These are phyloP conservation scores for Persicaria maculosa DNA, from an alignment of 148 eudicot species.

Conservation along the genomic window DNA sequence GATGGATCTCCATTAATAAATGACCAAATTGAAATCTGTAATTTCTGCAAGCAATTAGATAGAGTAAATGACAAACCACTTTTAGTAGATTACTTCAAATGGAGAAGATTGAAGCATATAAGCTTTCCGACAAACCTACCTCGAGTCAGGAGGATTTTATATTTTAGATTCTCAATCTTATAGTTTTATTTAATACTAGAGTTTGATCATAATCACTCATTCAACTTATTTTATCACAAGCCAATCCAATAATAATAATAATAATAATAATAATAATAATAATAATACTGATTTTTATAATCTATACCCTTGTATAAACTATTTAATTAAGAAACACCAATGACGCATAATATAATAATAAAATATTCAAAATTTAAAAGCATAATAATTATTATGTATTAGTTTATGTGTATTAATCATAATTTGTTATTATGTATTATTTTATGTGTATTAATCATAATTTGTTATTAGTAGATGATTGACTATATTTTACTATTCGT, in stretches of 20 bases:
- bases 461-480: too few species aligned
- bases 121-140: slow-evolving; percentile 8
- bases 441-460: too few species aligned
- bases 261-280: too few species aligned
- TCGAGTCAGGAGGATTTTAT: neutral
- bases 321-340: too few species aligned
- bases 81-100: neutral
- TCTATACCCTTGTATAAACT: too few species aligned
- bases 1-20: neutral
- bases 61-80: neutral
- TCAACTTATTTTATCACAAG: neutral
- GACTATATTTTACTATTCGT: too few species aligned
- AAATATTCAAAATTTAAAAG: too few species aligned
- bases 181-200: neutral
- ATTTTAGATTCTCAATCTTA: neutral
- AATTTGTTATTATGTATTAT: too few species aligned
- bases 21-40: neutral
- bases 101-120: neutral
- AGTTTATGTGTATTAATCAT: too few species aligned
- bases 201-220: neutral
- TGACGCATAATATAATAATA: too few species aligned
- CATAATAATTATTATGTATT: too few species aligned
- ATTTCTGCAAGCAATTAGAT: neutral
- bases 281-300: too few species aligned
- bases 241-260: neutral